phyloP scores from a whole-genome alignment of 257 asterid genomes.

The Ballota nigra region DNA sequence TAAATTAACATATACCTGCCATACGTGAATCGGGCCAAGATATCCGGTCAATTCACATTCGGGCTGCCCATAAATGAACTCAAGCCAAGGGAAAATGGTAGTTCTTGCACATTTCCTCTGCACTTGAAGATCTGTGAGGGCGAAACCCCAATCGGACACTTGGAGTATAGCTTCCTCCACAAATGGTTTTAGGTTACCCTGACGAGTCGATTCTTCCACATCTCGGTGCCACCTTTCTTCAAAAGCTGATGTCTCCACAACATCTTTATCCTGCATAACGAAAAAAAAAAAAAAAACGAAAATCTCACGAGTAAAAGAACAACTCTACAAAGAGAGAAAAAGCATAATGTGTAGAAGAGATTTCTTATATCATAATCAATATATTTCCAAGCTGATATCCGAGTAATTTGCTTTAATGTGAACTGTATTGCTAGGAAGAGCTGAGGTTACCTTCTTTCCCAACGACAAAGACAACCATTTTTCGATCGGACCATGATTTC shows the following conservation, averaged over 20 bases:
- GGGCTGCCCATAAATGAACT: slow-evolving; percentile 54
- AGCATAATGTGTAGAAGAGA: too few species aligned
- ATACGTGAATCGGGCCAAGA: slow-evolving; percentile 88
- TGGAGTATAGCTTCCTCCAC: slow-evolving; percentile 79
- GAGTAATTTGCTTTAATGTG: too few species aligned
- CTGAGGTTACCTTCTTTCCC: slow-evolving; percentile 51
- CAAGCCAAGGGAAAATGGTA: slow-evolving; percentile 68
- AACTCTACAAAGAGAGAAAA: background rate
- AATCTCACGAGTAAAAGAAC: background rate
- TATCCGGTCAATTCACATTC: slow-evolving; percentile 73
- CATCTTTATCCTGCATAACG: slow-evolving; percentile 51
- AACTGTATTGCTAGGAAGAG: background rate
- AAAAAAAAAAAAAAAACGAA: too few species aligned
- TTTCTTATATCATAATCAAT: too few species aligned
- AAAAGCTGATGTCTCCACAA: slow-evolving; percentile 46
- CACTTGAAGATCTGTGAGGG: slow-evolving; percentile 63
- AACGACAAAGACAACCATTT: slow-evolving; percentile 65
- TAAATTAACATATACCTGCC: slow-evolving; percentile 58
- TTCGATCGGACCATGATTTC: slow-evolving; percentile 72
- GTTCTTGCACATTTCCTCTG: slow-evolving; percentile 56
- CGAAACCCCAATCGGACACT: slow-evolving; percentile 88
- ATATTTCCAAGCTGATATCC: too few species aligned
- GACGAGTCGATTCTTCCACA: slow-evolving; percentile 82
- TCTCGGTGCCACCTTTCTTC: slow-evolving; percentile 81
- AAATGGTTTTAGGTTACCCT: slow-evolving; percentile 55